Percentiles rank a stretch among this genome's conserved stretches.
Conservation (phyloP, 2,329 filamentous ascomycete species). For the Alternaria sp. region DNA sequence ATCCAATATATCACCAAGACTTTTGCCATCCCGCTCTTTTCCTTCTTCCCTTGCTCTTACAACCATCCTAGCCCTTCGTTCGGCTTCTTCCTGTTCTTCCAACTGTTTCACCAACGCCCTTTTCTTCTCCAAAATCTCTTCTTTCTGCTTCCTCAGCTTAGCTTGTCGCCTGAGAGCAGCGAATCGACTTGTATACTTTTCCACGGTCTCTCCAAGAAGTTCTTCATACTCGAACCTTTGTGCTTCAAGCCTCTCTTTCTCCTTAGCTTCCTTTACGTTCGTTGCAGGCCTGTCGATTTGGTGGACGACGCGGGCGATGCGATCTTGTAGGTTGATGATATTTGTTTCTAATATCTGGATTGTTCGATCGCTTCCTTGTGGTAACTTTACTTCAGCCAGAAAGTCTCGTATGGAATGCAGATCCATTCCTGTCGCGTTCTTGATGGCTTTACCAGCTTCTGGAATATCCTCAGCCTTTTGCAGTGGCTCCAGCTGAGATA, state of each 20-base stretch:
- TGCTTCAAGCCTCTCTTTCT: not conserved
- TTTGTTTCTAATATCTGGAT: constrained; percentile 1
- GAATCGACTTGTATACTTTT: not conserved
- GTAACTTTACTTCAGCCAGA: not conserved
- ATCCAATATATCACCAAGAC: constrained; percentile 10
- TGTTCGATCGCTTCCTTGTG: not conserved
- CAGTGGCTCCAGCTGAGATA: not conserved
- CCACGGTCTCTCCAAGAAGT: not conserved
- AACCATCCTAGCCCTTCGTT: not conserved
- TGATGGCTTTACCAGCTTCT: not conserved
- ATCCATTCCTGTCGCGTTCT: not conserved
- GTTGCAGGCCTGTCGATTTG: not conserved
- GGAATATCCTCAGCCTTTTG: not conserved
- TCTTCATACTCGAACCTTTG: not conserved
- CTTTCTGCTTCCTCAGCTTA: constrained; percentile 2
- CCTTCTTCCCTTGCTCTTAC: not conserved
- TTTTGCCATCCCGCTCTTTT: not conserved
- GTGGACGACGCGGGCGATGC: not conserved
- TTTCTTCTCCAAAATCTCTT: not conserved
- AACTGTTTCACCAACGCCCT: constrained; percentile 4
- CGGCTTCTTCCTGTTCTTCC: not conserved
- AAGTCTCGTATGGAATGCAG: not conserved
- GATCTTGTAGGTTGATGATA: constrained; percentile 1
- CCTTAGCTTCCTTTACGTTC: not conserved
- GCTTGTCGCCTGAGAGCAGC: not conserved